Evolutionary conservation across 2,329 filamentous ascomycete species (phyloP), one percentile per base, ranked within the genome.

Genomic region (Cercospora nicotianae): DNA sequence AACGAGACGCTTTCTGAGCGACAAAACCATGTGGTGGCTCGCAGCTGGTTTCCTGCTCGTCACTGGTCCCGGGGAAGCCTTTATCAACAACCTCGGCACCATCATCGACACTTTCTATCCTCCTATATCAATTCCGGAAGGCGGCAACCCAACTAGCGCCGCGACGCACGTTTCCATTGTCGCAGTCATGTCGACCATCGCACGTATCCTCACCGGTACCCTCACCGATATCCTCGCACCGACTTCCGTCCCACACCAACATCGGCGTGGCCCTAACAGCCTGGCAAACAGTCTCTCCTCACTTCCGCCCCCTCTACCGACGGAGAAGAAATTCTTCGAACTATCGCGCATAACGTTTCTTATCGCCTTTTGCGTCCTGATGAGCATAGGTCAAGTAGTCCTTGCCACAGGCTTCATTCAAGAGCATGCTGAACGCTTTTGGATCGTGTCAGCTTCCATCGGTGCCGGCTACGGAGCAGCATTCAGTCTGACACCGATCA

Each of bases 1-100:
- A 78, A 98, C 95, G 0, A 85, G 89, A 12, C 85, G 89, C 3
- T 99, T 98, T 79, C 84, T 99, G 9, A 85, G 87, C 26, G 95
- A 99, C 73, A 89, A 87, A 68, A 97, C 93, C 12, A 98, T 98
- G 94, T 99, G 94, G 94, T 91, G 89, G 77, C 90, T 99, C 72
- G 93, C 94, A 0, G 83, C 90, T 0, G 94, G 93, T 20, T 98
- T 99, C 81, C 92, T 98, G 79, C 86, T 98, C 70, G 92, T 97
- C 74, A 92, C 94, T 64, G 95, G 95, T 0, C 94, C 95, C 0
- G 94, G 94, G n/a, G 95, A 99, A 80, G 92, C 94, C 10, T 99
- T 97, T 79, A 93, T 98, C 81, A 99, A 98, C 81, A 99, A 98
- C 75, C 81, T 99, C 9, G 95, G 95, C 39, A 97, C 94, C 26